Conservation (phyloP, 352 stramenopile species). For the Phytophthora europaea region DNA sequence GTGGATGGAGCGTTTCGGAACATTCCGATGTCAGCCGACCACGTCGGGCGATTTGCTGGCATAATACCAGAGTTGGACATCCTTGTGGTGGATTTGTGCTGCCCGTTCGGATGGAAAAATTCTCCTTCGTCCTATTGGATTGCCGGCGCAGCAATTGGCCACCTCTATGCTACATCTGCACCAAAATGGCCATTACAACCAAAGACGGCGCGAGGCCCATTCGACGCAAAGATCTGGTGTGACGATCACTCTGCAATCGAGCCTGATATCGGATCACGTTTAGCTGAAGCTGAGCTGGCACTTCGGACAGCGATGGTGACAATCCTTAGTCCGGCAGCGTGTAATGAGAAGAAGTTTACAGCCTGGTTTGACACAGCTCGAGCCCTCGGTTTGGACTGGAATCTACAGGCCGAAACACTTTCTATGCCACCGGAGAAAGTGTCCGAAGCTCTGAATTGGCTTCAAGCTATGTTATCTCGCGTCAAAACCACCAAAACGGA, state of each 20-base stretch:
- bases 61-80: not conserved
- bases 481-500: not conserved
- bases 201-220: not conserved
- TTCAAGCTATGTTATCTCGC: not conserved
- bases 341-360: not conserved
- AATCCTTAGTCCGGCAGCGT: not conserved
- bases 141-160: not conserved
- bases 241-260: not conserved
- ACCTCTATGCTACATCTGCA: not conserved
- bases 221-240: not conserved
- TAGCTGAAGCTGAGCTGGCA: not conserved
- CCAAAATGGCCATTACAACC: not conserved
- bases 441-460: not conserved
- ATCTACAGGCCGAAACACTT: not conserved
- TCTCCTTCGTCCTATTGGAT: not conserved
- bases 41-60: not conserved
- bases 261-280: not conserved
- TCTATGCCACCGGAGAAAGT: not conserved
- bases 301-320: not conserved
- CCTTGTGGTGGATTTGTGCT: not conserved
- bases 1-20: not conserved
- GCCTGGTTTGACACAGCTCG: not conserved
- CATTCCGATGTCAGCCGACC: not conserved
- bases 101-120: not conserved
- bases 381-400: not conserved